These are phyloP conservation scores for Persicaria tinctoria DNA, from an alignment of 148 eudicot species.

Conservation along the genomic window DNA sequence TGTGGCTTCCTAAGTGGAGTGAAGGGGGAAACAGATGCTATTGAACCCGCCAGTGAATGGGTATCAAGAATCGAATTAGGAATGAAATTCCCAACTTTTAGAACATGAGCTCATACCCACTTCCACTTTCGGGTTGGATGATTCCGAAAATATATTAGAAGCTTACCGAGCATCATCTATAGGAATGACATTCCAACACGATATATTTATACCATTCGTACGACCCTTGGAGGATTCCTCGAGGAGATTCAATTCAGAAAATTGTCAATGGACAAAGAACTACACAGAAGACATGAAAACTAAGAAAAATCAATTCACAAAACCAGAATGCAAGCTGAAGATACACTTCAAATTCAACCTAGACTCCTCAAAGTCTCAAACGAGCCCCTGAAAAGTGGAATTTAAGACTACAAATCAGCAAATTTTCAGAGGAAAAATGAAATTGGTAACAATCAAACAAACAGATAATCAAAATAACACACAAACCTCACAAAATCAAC, in stretches of 20 bases:
- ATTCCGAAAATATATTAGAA: too few relatives aligned
- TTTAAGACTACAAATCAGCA: background rate
- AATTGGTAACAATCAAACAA: background rate
- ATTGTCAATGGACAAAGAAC: background rate
- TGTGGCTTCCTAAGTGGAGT: background rate
- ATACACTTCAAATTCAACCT: background rate
- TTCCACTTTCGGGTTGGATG: too few relatives aligned
- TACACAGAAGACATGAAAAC: background rate
- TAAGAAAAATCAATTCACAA: background rate
- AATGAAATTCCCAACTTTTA: too few relatives aligned
- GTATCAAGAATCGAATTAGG: too few relatives aligned
- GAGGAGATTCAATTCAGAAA: background rate
- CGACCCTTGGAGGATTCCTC: background rate
- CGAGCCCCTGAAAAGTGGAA: background rate
- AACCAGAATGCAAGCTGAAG: background rate
- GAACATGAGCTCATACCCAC: too few relatives aligned
- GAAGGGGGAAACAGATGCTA: background rate
- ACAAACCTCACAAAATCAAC: background rate
- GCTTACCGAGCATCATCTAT: too few relatives aligned
- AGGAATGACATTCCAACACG: too few relatives aligned
- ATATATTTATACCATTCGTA: too few relatives aligned
- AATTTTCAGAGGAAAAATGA: background rate
- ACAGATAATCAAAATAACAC: background rate
- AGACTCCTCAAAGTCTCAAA: background rate
- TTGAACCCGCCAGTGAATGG: background rate